A percentile compares a stretch with the other conserved stretches of the same genome.
phyloP scores from a whole-genome alignment of 1,139 yeast species.

The Arxiozyma slooffiae region DNA sequence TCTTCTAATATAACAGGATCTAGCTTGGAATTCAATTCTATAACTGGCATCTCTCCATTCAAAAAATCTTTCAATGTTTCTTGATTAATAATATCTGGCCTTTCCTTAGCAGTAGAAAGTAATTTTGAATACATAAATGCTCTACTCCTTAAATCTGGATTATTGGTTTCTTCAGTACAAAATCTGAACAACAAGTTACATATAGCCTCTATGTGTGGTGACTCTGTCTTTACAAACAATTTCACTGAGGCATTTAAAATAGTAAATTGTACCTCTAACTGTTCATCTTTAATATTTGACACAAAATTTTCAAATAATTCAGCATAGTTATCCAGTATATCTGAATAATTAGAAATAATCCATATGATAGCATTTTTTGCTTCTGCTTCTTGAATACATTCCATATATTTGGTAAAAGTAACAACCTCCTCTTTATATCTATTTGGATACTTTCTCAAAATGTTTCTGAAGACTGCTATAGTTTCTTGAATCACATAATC shows the following conservation, averaged over 20 bases:
- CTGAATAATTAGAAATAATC: constrained; percentile 71
- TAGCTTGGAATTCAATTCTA: constrained; percentile 61
- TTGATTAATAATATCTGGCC: constrained; percentile 8
- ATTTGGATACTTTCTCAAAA: constrained; percentile 64
- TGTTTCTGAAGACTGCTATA: constrained; percentile 63
- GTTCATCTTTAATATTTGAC: constrained; percentile 35
- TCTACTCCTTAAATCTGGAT: constrained; percentile 79
- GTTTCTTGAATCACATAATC: constrained; percentile 76
- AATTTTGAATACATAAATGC: constrained; percentile 83
- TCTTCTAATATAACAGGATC: constrained; percentile 70
- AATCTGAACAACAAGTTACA: constrained; percentile 53
- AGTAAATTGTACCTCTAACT: constrained; percentile 62
- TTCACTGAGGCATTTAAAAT: constrained; percentile 68
- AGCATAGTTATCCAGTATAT: constrained; percentile 21
- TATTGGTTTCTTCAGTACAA: constrained; percentile 66
- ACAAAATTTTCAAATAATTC: constrained; percentile 19
- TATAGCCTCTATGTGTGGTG: constrained; percentile 42
- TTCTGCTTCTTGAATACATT: constrained; percentile 60
- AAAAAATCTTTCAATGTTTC: constrained; percentile 41
- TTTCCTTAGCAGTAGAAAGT: constrained; percentile 38
- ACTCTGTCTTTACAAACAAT: constrained; percentile 50
- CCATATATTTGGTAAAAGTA: constrained; percentile 32
- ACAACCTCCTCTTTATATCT: constrained; percentile 32
- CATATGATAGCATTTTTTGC: constrained; percentile 73
- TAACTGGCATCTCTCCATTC: constrained; percentile 51